phyloP scores from a whole-genome alignment of 139 green algal genomes.

The Tetradesmus lagerheimii region DNA sequence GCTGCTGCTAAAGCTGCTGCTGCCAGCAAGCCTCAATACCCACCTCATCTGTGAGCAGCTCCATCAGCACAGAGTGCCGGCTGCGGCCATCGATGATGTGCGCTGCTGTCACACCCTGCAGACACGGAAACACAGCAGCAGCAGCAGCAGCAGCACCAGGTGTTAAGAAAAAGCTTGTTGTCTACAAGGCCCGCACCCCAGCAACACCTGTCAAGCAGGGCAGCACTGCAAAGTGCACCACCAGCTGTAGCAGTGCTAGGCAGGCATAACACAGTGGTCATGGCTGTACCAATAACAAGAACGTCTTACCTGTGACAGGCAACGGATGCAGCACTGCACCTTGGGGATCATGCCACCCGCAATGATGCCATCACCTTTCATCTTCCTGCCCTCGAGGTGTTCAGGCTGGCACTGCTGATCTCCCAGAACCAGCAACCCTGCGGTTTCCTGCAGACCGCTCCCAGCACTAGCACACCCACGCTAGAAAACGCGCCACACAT shows the following conservation, averaged over 20 bases:
- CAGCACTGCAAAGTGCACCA: no score
- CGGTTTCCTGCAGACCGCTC: no score
- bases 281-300: no score
- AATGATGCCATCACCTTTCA: conserved; percentile 94
- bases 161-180: no score
- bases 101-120: conserved; percentile 89
- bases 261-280: no score
- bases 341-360: conserved; percentile 65
- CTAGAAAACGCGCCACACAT: no score
- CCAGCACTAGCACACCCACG: no score
- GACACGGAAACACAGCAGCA: neutral
- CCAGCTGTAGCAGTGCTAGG: no score
- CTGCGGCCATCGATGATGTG: conserved; percentile 99
- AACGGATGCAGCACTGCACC: conserved; percentile 97
- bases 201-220: no score
- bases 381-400: conserved; percentile 75
- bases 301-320: conserved; percentile 71
- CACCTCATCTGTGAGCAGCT: conserved; percentile 95
- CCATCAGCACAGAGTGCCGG: conserved; percentile 96
- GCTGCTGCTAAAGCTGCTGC: neutral
- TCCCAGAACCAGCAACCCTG: no score
- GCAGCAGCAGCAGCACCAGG: neutral
- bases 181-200: no score
- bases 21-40: conserved; percentile 40
- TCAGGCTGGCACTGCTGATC: conserved; percentile 57